Base-by-base conservation (phyloP, 176 grass and related monocot species). In the Pontederia crassipes region DNA sequence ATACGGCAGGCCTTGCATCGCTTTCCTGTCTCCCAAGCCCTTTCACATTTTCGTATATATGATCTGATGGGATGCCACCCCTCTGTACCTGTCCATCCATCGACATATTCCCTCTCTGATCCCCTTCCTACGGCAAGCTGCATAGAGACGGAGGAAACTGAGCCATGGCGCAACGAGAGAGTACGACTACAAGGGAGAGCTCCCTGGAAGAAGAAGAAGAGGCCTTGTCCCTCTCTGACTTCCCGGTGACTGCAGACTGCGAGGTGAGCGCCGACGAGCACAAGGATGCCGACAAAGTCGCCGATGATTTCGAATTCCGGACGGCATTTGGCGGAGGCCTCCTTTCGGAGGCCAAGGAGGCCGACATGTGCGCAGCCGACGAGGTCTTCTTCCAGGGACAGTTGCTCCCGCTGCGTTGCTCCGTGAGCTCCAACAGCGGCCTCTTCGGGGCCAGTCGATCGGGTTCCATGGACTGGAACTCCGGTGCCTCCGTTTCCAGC, bases 241-340 rank as follows among this genome's bases (percentile, higher is more conserved):
- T 82, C n/a, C 73, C 79, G 8, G 24, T 46, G 16, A 14, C 12
- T 32, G 40, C 11, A 15, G 60, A 45, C 15, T 46, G 15, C 0
- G 47, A 68, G 47, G n/a, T 62, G 11, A 62, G 45, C 0, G 66
- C 59, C 64, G 5, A 52, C 26, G 64, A 51, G 45, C 20, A 28
- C 50, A 50, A 46, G 48, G 32, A 7, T 7, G 13, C 71, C 32
- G 12, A 56, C 20, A 13, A 15, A 12, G 11, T 52, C 9, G 58
- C 15, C 8, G 61, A 75, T 20, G 74, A 82, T 48, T 82, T 82
- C 40, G 80, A 82, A 60, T 82, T 82, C 69, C 55, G 62, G 67
- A 68, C 73, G 20, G 77, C 74, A 14, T 49, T 72, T 3, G 49
- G 58, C 7, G 70, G 70, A 2, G 58, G 59, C 12, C 59, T 63